Base-by-base conservation (phyloP, 2,329 filamentous ascomycete genomes). In the Cladosporium oxysporum region DNA sequence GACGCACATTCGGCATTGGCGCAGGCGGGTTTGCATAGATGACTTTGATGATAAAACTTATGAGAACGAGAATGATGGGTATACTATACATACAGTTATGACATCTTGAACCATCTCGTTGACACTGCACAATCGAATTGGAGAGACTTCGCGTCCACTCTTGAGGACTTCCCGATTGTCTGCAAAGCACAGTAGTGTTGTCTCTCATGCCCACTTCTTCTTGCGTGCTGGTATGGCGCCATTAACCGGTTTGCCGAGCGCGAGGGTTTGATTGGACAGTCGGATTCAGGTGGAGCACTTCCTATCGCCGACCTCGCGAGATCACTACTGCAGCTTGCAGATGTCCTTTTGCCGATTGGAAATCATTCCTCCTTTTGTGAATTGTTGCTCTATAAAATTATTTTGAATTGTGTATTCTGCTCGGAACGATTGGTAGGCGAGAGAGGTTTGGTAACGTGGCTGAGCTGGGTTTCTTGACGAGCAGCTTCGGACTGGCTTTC, bases 281-380 rank as follows among this genome's bases (percentile, higher is more conserved):
- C 55, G 33, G 29, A 55, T 21, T 31, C 8, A 6, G 21, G 55
- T 58, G 55, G 55, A 58, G 33, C 21, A 58, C 33, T 8, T 28
- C 55, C 12, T 33, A 58, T 35, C 55, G 55, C 55, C 55, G 55
- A 58, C 31, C n/a, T 58, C 31, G 55, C 55, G 31, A 58, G 52
- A 33, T 53, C 16, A 31, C 12, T 33, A 11, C 33, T 35, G 33
- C 12, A 26, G 23, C 23, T 26, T 31, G 14, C 18, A 16, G 28
- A 18, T 55, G 52, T 33, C 29, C 52, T 33, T 33, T 58, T 53
- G 49, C 49, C 12, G 7, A 10, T 37, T 23, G 11, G 7, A 41
- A 10, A 58, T 18, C 31, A 35, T 41, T 41, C n/a, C n/a, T 18
- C 3, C 33, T 41, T 23, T 26, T 58, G 55, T 58, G 1, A n/a